Conservation (phyloP, 768 basidiomycete species). For the Boletus tomentosulus region DNA sequence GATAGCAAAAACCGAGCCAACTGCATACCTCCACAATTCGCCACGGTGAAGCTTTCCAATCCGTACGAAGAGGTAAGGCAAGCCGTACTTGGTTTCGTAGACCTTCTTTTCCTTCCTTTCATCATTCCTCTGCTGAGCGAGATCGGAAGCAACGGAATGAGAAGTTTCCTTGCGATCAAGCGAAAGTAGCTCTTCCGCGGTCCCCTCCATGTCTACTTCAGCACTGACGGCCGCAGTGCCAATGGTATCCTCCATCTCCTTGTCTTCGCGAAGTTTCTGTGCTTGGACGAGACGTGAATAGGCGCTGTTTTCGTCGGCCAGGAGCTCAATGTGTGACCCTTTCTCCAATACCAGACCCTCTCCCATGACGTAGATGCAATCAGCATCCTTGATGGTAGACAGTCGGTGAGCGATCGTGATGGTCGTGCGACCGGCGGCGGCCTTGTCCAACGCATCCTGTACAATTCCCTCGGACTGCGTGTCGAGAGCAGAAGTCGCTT, state of each 20-base stretch:
- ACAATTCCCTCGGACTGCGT: constrained; percentile 85
- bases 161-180: constrained; percentile 39
- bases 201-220: constrained; percentile 54
- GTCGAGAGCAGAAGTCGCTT: constrained; percentile 84
- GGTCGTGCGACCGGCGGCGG: constrained; percentile 70
- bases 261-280: constrained; percentile 65
- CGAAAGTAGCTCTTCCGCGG: constrained; percentile 54
- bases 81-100: constrained; percentile 36
- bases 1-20: constrained; percentile 54
- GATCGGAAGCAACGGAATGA: constrained; percentile 66
- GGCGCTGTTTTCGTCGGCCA: constrained; percentile 53
- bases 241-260: constrained; percentile 29
- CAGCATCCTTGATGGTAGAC: constrained; percentile 82
- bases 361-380: constrained; percentile 87
- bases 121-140: constrained; percentile 48
- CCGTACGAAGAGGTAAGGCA: constrained; percentile 64
- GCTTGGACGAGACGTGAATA: constrained; percentile 76
- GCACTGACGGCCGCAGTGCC: constrained; percentile 15
- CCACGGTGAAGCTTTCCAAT: constrained; percentile 62
- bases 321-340: constrained; percentile 72
- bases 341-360: constrained; percentile 76
- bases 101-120: constrained; percentile 29
- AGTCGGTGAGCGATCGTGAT: constrained; percentile 79
- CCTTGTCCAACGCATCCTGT: constrained; percentile 87
- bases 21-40: constrained; percentile 53